Evolutionary conservation across 345 rosid genomes (phyloP), one percentile per base, ranked within the genome.

Genomic region (Anacardium occidentale): DNA sequence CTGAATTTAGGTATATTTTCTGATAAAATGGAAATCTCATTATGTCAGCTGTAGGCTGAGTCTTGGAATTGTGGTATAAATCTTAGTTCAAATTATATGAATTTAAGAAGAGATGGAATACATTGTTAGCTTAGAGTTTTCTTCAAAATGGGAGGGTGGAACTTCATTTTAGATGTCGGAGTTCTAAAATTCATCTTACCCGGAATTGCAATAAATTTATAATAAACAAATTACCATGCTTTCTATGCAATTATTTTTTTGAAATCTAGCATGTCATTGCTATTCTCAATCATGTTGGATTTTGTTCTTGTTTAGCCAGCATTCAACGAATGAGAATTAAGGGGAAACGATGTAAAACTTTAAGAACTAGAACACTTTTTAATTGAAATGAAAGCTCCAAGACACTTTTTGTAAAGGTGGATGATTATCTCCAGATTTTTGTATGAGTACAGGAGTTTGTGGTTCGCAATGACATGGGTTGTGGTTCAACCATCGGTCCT

Each of bases 401-500:
- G 70, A 73, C 42, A 20, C 54, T 26, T 53, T 17, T 9, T 0
- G 32, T 29, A 1, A n/a, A 29, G 66, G 61, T 57, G 37, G 62
- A 22, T 63, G 65, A 42, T 70, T n/a, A 56, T 45, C 34, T 26
- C 3, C 34, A 3, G 66, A 63, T 68, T 64, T n/a, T 48, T 56
- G 11, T 57, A 24, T 21, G 42, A 47, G 40, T 32, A 72, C 85
- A 94, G 99, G 99, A 95, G 76, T 95, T 95, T 78, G 98, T 88
- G 77, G 98, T 95, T 51, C 97, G 98, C 59, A 95, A 95, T 67
- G 99, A 92, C 84, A 88, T 92, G 93, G 81, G 79, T 4, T 95
- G 99, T 2, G 99, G 99, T 25, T 92, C 99, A 12, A 95, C 99
- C 73, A 95, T 95, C 7, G 99, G 99, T 66, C 99, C 98, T 1